Evolutionary conservation across 305 asterid genomes (phyloP).

Genomic region (Fraxinus platypoda): DNA sequence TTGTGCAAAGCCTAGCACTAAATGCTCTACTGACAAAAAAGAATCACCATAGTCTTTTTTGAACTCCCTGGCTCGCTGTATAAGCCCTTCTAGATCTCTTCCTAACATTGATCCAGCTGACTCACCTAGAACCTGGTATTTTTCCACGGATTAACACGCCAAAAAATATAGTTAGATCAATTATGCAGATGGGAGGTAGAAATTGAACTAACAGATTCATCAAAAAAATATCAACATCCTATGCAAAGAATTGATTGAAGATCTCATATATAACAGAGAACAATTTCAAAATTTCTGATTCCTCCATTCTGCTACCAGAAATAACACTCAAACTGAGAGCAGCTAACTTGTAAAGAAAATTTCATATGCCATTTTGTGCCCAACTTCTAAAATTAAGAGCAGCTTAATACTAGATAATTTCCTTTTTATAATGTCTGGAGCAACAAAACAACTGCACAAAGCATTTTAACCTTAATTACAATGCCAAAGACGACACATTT

Average conservation of each 20-base stretch:
- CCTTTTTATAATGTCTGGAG: neutral
- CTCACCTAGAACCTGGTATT: constrained; percentile 68
- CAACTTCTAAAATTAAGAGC: neutral
- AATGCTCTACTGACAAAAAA: constrained; percentile 91
- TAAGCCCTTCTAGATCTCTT: constrained; percentile 71
- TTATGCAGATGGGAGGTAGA: neutral
- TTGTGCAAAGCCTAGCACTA: constrained; percentile 77
- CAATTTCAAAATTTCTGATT: neutral
- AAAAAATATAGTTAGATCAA: constrained; percentile 1
- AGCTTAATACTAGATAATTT: neutral
- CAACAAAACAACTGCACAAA: neutral
- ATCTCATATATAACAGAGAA: neutral
- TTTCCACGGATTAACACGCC: neutral
- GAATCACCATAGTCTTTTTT: constrained; percentile 89
- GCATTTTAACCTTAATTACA: too few relatives aligned
- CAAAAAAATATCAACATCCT: neutral
- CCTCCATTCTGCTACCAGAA: neutral
- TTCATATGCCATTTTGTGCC: neutral
- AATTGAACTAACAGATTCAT: neutral
- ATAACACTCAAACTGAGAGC: neutral
- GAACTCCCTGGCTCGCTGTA: constrained; percentile 79
- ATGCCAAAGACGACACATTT: neutral
- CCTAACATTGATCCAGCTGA: constrained; percentile 90
- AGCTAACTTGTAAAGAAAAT: neutral
- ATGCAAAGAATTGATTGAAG: neutral